Percentiles rank a stretch among this genome's conserved stretches.
Conservation (phyloP, 257 asterid species). For the Fraxinus americana region DNA sequence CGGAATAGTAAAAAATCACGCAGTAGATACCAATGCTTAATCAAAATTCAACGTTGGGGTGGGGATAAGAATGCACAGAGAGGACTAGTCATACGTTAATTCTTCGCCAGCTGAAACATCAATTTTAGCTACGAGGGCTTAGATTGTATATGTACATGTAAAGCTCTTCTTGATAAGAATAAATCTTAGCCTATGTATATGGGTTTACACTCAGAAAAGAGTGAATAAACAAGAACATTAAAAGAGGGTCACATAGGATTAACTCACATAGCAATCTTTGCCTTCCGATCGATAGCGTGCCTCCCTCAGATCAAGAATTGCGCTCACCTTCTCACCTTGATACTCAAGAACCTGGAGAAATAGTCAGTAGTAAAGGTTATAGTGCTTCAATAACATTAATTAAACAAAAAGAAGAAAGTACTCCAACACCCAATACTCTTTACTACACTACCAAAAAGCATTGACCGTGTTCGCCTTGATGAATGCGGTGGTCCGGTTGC, state of each 20-base stretch:
- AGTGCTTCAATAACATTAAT: slow-evolving; percentile 14
- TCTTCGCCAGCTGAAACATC: slow-evolving; percentile 80
- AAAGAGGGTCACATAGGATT: slow-evolving; percentile 20
- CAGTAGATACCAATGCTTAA: background rate
- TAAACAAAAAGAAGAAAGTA: background rate
- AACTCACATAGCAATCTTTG: slow-evolving; percentile 97
- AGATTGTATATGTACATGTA: background rate
- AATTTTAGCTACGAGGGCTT: slow-evolving; percentile 46
- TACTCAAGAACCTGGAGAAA: slow-evolving; percentile 81
- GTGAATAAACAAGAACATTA: background rate
- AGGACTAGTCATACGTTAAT: slow-evolving; percentile 63
- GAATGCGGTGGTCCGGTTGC: too few relatives aligned
- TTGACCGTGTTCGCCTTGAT: too few relatives aligned
- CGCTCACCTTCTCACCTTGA: slow-evolving; percentile 92
- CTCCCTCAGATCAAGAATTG: slow-evolving; percentile 91
- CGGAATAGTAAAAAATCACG: too few relatives aligned
- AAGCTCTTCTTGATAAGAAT: background rate
- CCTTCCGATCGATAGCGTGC: slow-evolving; percentile 69
- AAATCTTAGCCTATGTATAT: background rate
- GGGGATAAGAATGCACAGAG: background rate
- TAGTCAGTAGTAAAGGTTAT: slow-evolving; percentile 12
- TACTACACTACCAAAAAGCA: background rate
- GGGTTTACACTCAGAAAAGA: slow-evolving; percentile 6
- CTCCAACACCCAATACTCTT: slow-evolving; percentile 10
- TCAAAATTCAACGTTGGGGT: background rate